Conservation (phyloP, 2,329 filamentous ascomycete species). For the Fusarium nodosum region DNA sequence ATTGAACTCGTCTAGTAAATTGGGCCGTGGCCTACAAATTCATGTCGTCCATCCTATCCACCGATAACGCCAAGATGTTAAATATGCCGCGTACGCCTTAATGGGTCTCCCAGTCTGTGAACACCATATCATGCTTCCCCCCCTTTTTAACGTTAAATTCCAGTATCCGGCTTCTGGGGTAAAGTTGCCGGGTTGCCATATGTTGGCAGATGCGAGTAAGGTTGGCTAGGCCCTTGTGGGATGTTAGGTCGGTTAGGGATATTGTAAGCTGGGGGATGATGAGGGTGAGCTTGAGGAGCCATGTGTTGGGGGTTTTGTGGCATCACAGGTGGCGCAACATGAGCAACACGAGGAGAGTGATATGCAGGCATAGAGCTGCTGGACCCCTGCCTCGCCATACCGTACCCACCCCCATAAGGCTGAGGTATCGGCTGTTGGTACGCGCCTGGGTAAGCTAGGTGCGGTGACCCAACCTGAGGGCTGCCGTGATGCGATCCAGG, state of each 20-base stretch:
- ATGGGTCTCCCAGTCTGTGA: conserved; percentile 46
- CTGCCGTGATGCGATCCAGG: conserved; percentile 66
- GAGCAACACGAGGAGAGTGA: conserved; percentile 56
- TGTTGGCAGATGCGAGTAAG: conserved; percentile 66
- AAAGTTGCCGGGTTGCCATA: conserved; percentile 72
- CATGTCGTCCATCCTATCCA: conserved; percentile 54
- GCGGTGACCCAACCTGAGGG: conserved; percentile 66
- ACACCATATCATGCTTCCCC: conserved; percentile 51
- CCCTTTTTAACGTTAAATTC: conserved; percentile 56
- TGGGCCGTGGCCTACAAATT: conserved; percentile 49
- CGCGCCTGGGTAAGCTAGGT: conserved; percentile 62
- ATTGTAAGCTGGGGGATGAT: conserved; percentile 58
- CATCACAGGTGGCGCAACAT: conserved; percentile 57
- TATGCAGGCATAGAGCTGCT: conserved; percentile 68
- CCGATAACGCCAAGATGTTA: conserved; percentile 59
- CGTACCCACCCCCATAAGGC: conserved; percentile 65
- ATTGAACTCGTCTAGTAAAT: conserved; percentile 52
- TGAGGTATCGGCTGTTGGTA: conserved; percentile 63
- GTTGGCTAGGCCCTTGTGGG: conserved; percentile 59
- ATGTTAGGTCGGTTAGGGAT: conserved; percentile 63
- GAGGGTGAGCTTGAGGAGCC: conserved; percentile 60
- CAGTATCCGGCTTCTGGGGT: conserved; percentile 70
- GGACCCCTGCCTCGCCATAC: conserved; percentile 70
- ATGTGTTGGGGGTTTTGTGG: conserved; percentile 56
- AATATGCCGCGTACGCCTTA: conserved; percentile 55